Evolutionary conservation across 2,329 filamentous ascomycete species (phyloP), one percentile per base, ranked within the genome.

Genomic region (Neonectria faginata): DNA sequence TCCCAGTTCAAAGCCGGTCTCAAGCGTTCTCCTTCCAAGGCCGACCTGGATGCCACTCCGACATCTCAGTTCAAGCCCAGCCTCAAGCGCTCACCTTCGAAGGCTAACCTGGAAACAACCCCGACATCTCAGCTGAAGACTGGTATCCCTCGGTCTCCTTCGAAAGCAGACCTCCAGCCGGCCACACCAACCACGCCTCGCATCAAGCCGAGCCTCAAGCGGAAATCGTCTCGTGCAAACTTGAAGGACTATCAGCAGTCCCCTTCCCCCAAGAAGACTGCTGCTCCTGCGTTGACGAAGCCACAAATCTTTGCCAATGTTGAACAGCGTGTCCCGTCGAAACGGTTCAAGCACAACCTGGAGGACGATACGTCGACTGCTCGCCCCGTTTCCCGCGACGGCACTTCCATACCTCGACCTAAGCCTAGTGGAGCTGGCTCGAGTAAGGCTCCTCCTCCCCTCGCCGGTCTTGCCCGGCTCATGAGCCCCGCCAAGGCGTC

Each of bases 401-500:
- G 74, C 5, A 83, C 80, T 59, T 81, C 81, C 10, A 83, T 88
- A 48, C 83, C 85, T 50, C 80, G 81, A 27, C 82, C 85, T 48
- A 84, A 85, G 45, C 70, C 71, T 1, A 76, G 70, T 29, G 67
- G 64, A 31, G 62, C 65, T 57, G 62, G 62, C 18, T 63, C 70
- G 27, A 48, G 56, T 48, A 72, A 75, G 16, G 73, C 84, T 22
- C 70, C 79, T 53, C 83, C 82, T 27, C 79, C 84, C 1, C 81
- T 84, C 59, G 79, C 85, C 9, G 83, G 86, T 66, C 79, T 83
- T 64, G 82, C 83, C 66, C 89, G 83, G 64, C 81, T 95, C 31
- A 87, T 90, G 78, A 97, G 92, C 6, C 93, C 94, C 0, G 96
- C 92, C 9, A 93, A 93, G 76, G 83, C 92, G 8, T 93, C 92